Evolutionary conservation across 2,329 filamentous ascomycete genomes (phyloP).

Genomic region (Xylaria sp.): DNA sequence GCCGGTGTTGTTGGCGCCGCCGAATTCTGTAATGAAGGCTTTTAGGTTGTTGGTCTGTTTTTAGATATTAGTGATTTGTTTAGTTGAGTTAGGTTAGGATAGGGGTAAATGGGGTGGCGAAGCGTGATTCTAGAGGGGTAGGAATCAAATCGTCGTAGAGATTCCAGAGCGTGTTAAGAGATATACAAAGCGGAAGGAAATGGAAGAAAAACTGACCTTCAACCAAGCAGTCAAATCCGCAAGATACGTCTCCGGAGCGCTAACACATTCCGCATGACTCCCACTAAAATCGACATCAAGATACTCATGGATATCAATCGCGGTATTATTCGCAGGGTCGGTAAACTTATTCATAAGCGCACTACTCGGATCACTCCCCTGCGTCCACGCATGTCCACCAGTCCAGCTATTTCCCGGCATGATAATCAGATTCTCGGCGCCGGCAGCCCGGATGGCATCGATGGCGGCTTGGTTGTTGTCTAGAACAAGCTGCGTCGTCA

Average conservation of each 20-base stretch:
- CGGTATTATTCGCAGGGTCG: conserved; percentile 61
- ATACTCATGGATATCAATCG: conserved; percentile 64
- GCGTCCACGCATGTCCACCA: conserved; percentile 60
- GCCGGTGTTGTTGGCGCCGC: conserved; percentile 58
- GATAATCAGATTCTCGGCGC: conserved; percentile 60
- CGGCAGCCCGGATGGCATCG: conserved; percentile 56
- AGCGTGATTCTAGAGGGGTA: background rate
- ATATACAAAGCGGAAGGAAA: background rate
- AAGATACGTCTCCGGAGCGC: conserved; percentile 54
- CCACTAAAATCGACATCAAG: conserved; percentile 62
- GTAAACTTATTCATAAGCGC: conserved; percentile 55
- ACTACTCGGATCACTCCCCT: conserved; percentile 54
- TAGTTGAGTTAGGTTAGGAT: conserved; percentile 19
- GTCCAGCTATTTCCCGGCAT: conserved; percentile 63
- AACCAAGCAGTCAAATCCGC: conserved; percentile 59
- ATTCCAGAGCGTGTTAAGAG: no score
- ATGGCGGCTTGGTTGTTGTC: conserved; percentile 61
- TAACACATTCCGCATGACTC: conserved; percentile 55
- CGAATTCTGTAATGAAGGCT: conserved; percentile 63
- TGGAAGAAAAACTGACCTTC: conserved; percentile 39
- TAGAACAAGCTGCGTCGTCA: conserved; percentile 58
- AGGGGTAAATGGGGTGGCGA: no score
- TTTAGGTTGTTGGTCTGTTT: conserved; percentile 49
- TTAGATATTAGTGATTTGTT: background rate
- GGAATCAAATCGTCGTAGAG: no score